Percentiles rank a stretch among this genome's conserved stretches.
Evolutionary conservation across 768 basidiomycete genomes (phyloP).

Genomic region (Sarcodon aspratus): DNA sequence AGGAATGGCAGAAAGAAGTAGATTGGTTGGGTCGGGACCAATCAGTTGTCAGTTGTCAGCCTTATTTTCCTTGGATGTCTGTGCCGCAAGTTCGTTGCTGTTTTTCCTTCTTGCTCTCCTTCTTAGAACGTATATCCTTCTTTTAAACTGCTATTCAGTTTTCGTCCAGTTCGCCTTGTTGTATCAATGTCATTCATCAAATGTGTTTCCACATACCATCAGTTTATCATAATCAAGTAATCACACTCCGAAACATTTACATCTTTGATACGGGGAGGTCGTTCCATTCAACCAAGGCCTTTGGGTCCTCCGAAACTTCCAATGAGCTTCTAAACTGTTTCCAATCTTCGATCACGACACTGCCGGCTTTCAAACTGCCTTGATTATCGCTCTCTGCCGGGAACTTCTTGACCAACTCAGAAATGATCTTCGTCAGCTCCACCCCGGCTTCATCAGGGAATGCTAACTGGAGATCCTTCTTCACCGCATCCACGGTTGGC

Average conservation of each 20-base stretch:
- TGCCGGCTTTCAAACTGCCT: constrained; percentile 32
- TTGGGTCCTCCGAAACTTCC: constrained; percentile 40
- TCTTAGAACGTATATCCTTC: not conserved
- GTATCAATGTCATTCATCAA: not conserved
- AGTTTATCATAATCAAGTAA: not conserved
- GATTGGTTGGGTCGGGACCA: not conserved
- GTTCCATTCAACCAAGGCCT: constrained; percentile 62
- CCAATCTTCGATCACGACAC: constrained; percentile 54
- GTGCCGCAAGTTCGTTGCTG: not conserved
- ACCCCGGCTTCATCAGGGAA: constrained; percentile 25
- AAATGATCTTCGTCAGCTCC: constrained; percentile 42
- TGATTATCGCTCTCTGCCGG: constrained; percentile 44
- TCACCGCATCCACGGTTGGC: constrained; percentile 43
- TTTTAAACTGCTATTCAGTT: not conserved
- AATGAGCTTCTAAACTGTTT: constrained; percentile 55
- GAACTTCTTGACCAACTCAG: constrained; percentile 41
- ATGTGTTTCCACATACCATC: not conserved
- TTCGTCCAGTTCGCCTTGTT: not conserved
- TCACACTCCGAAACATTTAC: constrained; percentile 16
- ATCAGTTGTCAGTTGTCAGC: not conserved
- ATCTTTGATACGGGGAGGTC: constrained; percentile 56
- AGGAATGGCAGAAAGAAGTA: constrained; percentile 34
- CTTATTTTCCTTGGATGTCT: not conserved
- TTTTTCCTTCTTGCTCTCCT: not conserved
- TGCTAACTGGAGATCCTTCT: constrained; percentile 27